Evolutionary conservation across 2,329 filamentous ascomycete species (phyloP), one percentile per base, ranked within the genome.

Genomic region (Aureobasidium sp.): DNA sequence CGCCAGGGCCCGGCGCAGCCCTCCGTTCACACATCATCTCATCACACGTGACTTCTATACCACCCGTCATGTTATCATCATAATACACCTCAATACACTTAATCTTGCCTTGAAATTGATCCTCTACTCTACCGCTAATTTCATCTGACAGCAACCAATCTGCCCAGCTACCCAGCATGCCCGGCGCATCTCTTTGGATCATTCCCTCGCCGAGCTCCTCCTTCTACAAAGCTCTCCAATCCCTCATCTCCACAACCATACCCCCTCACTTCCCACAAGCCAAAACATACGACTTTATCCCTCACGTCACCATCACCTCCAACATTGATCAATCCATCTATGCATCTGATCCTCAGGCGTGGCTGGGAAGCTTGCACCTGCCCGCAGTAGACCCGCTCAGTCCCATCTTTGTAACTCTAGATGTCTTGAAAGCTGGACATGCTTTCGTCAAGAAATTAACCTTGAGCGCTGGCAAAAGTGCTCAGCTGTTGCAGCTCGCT

Each of bases 121-220:
- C 17, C 7, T 7, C 35, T 6, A 10, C 17, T 19, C 17, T 14
- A 19, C 10, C 17, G 19, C 4, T 7, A 39, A 11, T 12, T 3
- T 14, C 38, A 27, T 7, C 21, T 2, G 5, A 41, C 11, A 24
- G 14, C 38, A n/a, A n/a, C n/a, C n/a, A n/a, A n/a, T 10, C 22
- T n/a, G 7, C 14, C 10, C 16, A 19, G 21, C 14, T 34, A 10
- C 2, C 11, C 30, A 55, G 3, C 6, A 71, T 70, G 67, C 67
- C 68, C 34, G 70, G 70, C 30, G 69, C 68, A 19, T 72, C 70
- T 11, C 67, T 73, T 19, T 73, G 71, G 71, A 65, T 73, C 7
- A 61, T 72, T 14, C 71, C 71, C 2, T 69, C 69, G 7, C 45
- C 59, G n/a, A 25, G 54, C 10, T 64, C 69, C 37, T 59, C 64